These are phyloP conservation scores for Phytophthora capsici DNA, from an alignment of 352 stramenopile species.

Conservation along the genomic window DNA sequence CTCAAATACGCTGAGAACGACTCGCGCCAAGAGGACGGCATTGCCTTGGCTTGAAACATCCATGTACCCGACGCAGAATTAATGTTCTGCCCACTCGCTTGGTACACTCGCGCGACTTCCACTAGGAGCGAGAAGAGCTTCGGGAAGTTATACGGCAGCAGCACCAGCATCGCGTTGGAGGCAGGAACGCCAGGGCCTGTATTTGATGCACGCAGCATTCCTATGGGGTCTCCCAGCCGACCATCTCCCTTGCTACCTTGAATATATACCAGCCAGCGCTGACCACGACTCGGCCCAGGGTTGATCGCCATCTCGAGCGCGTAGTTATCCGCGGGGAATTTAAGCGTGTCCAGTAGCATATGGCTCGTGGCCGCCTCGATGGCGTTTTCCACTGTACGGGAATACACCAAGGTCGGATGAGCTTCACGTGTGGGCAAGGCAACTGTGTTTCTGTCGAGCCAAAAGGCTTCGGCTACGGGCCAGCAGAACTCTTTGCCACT, in stretches of 20 bases:
- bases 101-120: slow-evolving; percentile 81
- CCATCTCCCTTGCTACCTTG: slow-evolving; percentile 83
- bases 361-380: slow-evolving; percentile 87
- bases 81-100: slow-evolving; percentile 82
- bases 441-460: slow-evolving; percentile 82
- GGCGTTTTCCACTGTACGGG: slow-evolving; percentile 72
- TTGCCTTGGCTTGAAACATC: slow-evolving; percentile 88
- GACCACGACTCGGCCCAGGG: slow-evolving; percentile 66
- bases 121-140: slow-evolving; percentile 84
- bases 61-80: slow-evolving; percentile 68
- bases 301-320: slow-evolving; percentile 64
- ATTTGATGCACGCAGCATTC: slow-evolving; percentile 61
- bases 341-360: slow-evolving; percentile 89
- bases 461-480: slow-evolving; percentile 86
- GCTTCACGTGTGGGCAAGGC: slow-evolving; percentile 78
- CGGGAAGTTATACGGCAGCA: slow-evolving; percentile 91
- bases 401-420: slow-evolving; percentile 77
- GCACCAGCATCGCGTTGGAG: slow-evolving; percentile 65
- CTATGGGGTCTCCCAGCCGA: slow-evolving; percentile 82
- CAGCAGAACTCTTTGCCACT: slow-evolving; percentile 85
- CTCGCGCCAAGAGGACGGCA: slow-evolving; percentile 87
- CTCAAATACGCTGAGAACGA: slow-evolving; percentile 83
- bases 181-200: slow-evolving; percentile 36
- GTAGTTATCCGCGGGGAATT: slow-evolving; percentile 87
- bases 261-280: slow-evolving; percentile 87